Evolutionary conservation across 352 stramenopile genomes (phyloP), one percentile per base, ranked within the genome.

Genomic region (Globisporangium megalacanthum): DNA sequence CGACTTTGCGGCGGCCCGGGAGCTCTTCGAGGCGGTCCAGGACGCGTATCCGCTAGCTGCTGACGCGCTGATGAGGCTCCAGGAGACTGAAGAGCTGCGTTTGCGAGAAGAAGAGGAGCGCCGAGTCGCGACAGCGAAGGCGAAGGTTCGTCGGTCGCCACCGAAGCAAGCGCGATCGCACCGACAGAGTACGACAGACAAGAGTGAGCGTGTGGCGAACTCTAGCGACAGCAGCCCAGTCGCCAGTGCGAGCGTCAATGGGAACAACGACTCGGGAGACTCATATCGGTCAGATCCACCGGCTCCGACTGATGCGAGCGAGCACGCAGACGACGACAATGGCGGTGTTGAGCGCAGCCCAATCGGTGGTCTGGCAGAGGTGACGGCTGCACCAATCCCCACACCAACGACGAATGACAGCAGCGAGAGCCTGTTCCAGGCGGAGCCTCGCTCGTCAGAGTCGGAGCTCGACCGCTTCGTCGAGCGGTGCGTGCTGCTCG

Each of bases 1-100:
- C 3, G 45, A 58, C 36, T 77, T 86, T 49, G 72, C 77, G 22
- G 69, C 81, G 50, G 77, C 77, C 17, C 53, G 66, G 13, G 46
- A 47, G 15, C 68, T 65, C 10, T 75, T 82, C 15, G 58, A 86
- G 29, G 59, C 60, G 1, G 81, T 84, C 44, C n/a, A 73, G 14
- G 49, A 61, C 19, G 62, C 66, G 20, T 86, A 89, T 42, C 75
- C 79, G 19, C 75, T 82, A 64, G 73, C 77, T 17, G 47, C 58
- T n/a, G 64, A 76, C n/a, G 73, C 75, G 0, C 54, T 89, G 10
- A 61, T 60, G 25, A 64, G 64, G n/a, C 54, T 88, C 6, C 52
- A 74, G 25, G 54, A 65, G 50, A 56, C 58, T 6, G 55, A 73
- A 51, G 46, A 69, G 17, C 54, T 55, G 14, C 45, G 63, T 0